phyloP scores from a whole-genome alignment of 805 yeast genomes.

The Candida takata region DNA sequence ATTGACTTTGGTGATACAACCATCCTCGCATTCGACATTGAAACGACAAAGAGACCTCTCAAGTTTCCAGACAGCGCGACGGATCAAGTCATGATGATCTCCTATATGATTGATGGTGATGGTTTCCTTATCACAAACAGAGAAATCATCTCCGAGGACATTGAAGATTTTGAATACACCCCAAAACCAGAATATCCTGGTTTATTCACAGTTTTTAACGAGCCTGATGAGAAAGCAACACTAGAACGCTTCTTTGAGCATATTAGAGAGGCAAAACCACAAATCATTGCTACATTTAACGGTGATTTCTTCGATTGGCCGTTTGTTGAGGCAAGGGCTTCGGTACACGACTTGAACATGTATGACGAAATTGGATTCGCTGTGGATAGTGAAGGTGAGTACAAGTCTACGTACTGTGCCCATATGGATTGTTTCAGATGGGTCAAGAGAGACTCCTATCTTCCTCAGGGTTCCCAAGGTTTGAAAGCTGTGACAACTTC shows the following conservation, averaged over 20 bases:
- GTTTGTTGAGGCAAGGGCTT: conserved; percentile 83
- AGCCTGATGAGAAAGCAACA: conserved; percentile 71
- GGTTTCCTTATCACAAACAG: conserved; percentile 92
- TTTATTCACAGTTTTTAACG: conserved; percentile 81
- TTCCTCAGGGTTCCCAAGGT: conserved; percentile 99
- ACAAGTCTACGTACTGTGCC: conserved; percentile 83
- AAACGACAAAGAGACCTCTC: conserved; percentile 92
- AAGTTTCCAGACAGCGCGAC: conserved; percentile 89
- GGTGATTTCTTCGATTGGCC: conserved; percentile 99
- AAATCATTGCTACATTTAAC: conserved; percentile 95
- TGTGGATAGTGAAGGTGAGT: conserved; percentile 82
- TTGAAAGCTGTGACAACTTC: conserved; percentile 95
- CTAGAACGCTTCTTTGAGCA: conserved; percentile 82
- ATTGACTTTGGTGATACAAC: conserved; percentile 97
- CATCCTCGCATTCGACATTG: conserved; percentile 93
- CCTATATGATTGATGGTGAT: conserved; percentile 98
- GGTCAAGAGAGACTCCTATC: conserved; percentile 96
- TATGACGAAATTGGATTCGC: conserved; percentile 92
- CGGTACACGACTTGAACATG: conserved; percentile 80
- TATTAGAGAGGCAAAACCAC: conserved; percentile 79
- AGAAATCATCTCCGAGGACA: conserved; percentile 89
- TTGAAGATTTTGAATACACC: conserved; percentile 94
- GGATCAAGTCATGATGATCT: conserved; percentile 97
- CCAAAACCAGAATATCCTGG: conserved; percentile 97
- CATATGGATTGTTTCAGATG: conserved; percentile 98